Evolutionary conservation across 2,329 filamentous ascomycete genomes (phyloP).

Genomic region (Aspergillus felis): DNA sequence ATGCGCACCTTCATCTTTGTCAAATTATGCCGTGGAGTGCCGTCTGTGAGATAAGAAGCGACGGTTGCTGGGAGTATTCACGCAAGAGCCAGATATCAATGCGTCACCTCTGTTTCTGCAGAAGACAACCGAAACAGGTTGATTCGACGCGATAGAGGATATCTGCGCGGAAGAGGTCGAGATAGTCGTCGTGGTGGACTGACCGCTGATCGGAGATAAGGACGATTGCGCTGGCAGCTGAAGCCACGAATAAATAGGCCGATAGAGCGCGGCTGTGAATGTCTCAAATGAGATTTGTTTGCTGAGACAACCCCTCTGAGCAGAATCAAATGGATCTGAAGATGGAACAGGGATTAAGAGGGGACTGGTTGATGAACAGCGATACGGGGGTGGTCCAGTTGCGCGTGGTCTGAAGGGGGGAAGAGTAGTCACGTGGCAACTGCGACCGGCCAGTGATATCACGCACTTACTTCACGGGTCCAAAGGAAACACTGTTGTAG

Average conservation of each 20-base stretch:
- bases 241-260: conserved; percentile 22
- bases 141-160: background rate
- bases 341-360: conserved; percentile 11
- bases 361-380: conserved; percentile 7
- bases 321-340: conserved; percentile 8
- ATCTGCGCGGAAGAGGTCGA: background rate
- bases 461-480: conserved; percentile 36
- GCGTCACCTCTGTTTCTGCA: background rate
- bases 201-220: conserved; percentile 41
- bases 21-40: conserved; percentile 5
- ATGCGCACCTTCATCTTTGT: conserved; percentile 18
- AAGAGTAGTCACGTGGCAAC: conserved; percentile 34
- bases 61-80: background rate
- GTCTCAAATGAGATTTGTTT: background rate
- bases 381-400: conserved; percentile 18
- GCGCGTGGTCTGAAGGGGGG: conserved; percentile 23
- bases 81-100: background rate
- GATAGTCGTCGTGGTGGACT: background rate
- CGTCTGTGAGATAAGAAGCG: background rate
- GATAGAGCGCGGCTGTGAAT: conserved; percentile 4
- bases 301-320: conserved; percentile 15
- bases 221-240: conserved; percentile 20
- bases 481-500: conserved; percentile 8
- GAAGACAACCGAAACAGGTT: background rate
- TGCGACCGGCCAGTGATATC: conserved; percentile 38